Evolutionary conservation across 257 asterid species (phyloP), one percentile per base, ranked within the genome.

Genomic region (Rehmannia glutinosa): DNA sequence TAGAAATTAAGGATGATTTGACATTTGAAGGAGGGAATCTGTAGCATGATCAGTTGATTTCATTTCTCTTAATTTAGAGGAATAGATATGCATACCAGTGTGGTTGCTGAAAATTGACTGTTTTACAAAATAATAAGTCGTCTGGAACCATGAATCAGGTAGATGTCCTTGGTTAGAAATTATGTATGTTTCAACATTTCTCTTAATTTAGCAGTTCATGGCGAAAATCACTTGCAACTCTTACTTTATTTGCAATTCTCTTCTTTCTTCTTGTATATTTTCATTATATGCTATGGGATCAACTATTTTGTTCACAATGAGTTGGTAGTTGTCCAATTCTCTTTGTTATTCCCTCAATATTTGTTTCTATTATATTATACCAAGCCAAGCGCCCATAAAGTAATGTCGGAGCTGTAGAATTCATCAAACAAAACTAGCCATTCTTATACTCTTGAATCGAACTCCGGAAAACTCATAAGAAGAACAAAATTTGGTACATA

Each of bases 1-100:
- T n/a, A 43, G 17, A 51, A 54, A 20, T 24, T 8, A 24, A 35
- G 52, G 66, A 17, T 43, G 23, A 0, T 25, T 46, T 54, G 19
- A 30, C 7, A 52, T 24, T 42, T 35, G 54, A 12, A 11, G 47
- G 35, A 36, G 32, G 9, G 39, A 38, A 59, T n/a, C 16, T 15
- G 43, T 38, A 13, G 46, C 11, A 23, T 9, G 69, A 69, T 25
- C 42, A 25, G 32, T 52, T 74, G 66, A 57, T 25, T 60, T 33
- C 8, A 3, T 27, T 54, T 39, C 8, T 6, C 15, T 16, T 50
- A 27, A 12, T 51, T 36, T 16, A 47, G 24, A 43, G 11, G 28
- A 55, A 21, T 24, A 23, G 0, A 7, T 53, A 13, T 62, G 49
- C n/a, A 8, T 28, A 12, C 21, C 10, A 15, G 35, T 36, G 39